Evolutionary conservation across 257 asterid genomes (phyloP).

Genomic region (Petrea volubilis): DNA sequence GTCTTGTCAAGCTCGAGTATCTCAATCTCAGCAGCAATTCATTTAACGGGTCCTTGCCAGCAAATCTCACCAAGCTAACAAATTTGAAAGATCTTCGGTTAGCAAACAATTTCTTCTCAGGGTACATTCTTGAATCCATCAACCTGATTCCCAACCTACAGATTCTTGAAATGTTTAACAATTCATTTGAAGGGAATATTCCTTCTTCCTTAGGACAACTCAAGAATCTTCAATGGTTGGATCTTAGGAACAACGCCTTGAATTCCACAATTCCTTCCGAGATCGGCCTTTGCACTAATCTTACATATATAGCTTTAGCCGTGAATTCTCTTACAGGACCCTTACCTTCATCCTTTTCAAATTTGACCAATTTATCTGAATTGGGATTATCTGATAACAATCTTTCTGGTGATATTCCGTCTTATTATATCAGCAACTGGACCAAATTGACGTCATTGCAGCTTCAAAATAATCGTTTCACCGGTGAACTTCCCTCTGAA

Average conservation of each 20-base stretch:
- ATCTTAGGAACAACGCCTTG: constrained; percentile 32
- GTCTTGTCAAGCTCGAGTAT: constrained; percentile 50
- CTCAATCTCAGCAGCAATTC: constrained; percentile 48
- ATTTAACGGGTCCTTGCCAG: constrained; percentile 56
- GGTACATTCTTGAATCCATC: constrained; percentile 49
- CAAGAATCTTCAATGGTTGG: constrained; percentile 34
- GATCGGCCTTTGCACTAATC: constrained; percentile 46
- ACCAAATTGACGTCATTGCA: constrained; percentile 59
- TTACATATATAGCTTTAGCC: constrained; percentile 45
- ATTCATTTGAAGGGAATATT: constrained; percentile 56
- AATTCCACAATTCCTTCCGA: constrained; percentile 50
- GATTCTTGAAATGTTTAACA: constrained; percentile 45
- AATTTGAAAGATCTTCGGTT: constrained; percentile 49
- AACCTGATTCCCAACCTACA: constrained; percentile 38
- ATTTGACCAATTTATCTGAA: constrained; percentile 41
- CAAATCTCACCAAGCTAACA: constrained; percentile 46
- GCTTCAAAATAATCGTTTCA: constrained; percentile 55
- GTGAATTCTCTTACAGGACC: constrained; percentile 51
- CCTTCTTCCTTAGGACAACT: constrained; percentile 46
- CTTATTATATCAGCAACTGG: constrained; percentile 53
- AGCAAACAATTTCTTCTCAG: constrained; percentile 47
- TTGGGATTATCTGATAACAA: constrained; percentile 67
- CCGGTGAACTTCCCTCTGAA: constrained; percentile 60
- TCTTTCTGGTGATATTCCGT: constrained; percentile 58
- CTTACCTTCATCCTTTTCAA: constrained; percentile 70